Conservation (phyloP, 2,329 filamentous ascomycete genomes). For the Magnaporthales sp. region DNA sequence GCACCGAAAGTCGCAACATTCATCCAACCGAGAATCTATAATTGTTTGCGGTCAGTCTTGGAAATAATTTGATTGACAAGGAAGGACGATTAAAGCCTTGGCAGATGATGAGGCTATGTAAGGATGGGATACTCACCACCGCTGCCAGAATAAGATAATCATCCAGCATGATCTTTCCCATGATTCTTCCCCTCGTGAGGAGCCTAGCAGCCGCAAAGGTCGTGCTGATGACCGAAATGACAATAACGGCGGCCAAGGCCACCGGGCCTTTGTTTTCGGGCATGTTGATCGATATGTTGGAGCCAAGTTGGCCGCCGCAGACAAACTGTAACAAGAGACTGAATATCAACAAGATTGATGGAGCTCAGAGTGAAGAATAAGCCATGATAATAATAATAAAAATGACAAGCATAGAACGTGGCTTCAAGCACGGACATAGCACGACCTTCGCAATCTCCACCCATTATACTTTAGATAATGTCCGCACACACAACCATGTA, state of each 20-base stretch:
- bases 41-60: background rate
- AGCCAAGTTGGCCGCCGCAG: background rate
- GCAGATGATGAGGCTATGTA: no score
- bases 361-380: background rate
- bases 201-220: background rate
- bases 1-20: background rate
- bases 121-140: background rate
- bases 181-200: background rate
- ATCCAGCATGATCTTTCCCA: background rate
- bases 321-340: background rate
- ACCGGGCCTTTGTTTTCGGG: background rate
- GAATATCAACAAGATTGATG: background rate
- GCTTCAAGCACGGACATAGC: no score
- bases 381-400: background rate
- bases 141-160: background rate
- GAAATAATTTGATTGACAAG: background rate
- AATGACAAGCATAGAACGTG: background rate
- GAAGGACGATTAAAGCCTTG: no score
- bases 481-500: background rate
- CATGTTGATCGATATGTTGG: background rate
- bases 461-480: background rate
- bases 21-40: background rate
- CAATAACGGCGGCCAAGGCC: background rate
- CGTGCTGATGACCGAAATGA: background rate
- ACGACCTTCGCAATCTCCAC: no score